Percentiles rank a stretch among this genome's conserved stretches.
Evolutionary conservation across 2,329 filamentous ascomycete species (phyloP).

Genomic region (Dactylellina cionopaga): DNA sequence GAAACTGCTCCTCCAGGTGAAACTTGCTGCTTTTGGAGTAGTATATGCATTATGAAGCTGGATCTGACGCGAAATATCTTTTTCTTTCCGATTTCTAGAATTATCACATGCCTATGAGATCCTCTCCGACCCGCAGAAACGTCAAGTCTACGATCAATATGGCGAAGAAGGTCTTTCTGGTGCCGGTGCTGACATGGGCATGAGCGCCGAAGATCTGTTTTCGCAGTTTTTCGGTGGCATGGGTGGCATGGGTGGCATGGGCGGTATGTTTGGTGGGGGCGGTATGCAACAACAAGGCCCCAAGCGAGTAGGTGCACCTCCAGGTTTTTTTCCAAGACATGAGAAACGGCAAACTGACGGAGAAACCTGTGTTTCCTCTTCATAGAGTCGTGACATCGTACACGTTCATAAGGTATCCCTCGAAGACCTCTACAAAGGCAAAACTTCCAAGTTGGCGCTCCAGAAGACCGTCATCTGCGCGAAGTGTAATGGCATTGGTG

Average conservation of each 20-base stretch:
- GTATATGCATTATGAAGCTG: neutral
- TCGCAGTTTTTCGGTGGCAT: conserved; percentile 90
- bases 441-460: conserved; percentile 94
- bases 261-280: conserved; percentile 79
- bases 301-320: conserved; percentile 63
- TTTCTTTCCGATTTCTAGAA: conserved; percentile 31
- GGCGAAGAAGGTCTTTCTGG: conserved; percentile 96
- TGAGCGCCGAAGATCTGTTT: conserved; percentile 96
- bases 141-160: conserved; percentile 93
- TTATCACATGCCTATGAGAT: conserved; percentile 79
- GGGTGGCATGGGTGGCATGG: conserved; percentile 75
- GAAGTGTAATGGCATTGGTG: conserved; percentile 91
- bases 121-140: conserved; percentile 90
- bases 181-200: conserved; percentile 77
- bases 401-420: conserved; percentile 98
- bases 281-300: conserved; percentile 84
- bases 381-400: conserved; percentile 95
- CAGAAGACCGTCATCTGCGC: conserved; percentile 98
- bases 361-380: conserved; percentile 59
- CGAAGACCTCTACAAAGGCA: conserved; percentile 97
- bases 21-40: neutral
- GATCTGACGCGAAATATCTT: neutral
- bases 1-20: neutral
- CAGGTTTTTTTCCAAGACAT: neutral
- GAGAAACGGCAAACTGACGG: neutral